Evolutionary conservation across 2,329 filamentous ascomycete species (phyloP), one percentile per base, ranked within the genome.

Genomic region (Cladosporium velox): DNA sequence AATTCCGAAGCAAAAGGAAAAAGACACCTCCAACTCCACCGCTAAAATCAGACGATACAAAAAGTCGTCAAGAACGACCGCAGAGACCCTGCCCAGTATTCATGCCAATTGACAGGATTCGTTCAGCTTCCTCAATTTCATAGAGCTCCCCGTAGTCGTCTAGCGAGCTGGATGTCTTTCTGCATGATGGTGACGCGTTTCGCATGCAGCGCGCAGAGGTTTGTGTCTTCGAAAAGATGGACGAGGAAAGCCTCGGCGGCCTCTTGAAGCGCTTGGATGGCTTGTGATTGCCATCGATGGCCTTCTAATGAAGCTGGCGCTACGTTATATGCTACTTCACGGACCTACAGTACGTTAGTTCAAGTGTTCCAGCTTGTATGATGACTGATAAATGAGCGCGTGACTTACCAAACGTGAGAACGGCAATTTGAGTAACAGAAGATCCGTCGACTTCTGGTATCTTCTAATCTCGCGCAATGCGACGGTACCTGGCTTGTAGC

Each of bases 171-270:
- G 79, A 98, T 97, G 77, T 97, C 94, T 87, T 97, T 97, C 79
- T 89, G 90, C 83, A 94, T 94, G 83, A 98, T 98, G 78, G 94
- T 98, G 78, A 98, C 95, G 85, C 95, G 93, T 89, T 98, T 98
- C 83, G 95, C 94, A 84, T 98, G 95, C 82, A 98, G 97, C 78
- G 95, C 94, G 84, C 94, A 98, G 63, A 97, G 85, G 86, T 98
- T 98, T 84, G 94, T 97, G 80, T 98, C 94, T 83, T 98, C 93
- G 76, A 98, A 98, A 72, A 98, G 90, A 54, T 93, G 96, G 82
- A 98, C 93, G 77, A 99, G 91, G 85, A 97, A 98, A 2, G 95
- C 96, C 86, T 99, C 95, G 72, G 97, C 93, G 65, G 95, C 97
- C 87, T 99, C 95, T 85, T 99, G 94, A 49, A 99, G 90, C 72